Conservation (phyloP, 495 filamentous ascomycete species). For the Immersiella caudata region DNA sequence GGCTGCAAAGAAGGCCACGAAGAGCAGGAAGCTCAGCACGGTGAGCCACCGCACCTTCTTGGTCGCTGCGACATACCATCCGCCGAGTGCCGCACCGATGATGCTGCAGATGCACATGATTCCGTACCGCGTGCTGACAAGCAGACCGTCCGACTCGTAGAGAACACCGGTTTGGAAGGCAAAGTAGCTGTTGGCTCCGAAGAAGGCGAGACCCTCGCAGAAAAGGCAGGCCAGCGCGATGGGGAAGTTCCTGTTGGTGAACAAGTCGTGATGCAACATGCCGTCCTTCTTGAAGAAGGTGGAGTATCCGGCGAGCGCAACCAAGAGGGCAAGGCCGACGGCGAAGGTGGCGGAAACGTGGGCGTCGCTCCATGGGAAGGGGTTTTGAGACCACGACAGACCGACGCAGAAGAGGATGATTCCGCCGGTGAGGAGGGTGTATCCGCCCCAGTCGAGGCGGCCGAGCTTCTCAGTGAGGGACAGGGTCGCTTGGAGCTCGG, state of each 20-base stretch:
- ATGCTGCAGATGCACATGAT: slow-evolving; percentile 34
- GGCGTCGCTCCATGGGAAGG: slow-evolving; percentile 37
- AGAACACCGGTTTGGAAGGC: slow-evolving; percentile 38
- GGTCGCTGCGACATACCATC: slow-evolving; percentile 32
- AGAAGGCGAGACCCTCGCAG: slow-evolving; percentile 40
- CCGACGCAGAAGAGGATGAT: slow-evolving; percentile 40
- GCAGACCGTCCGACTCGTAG: slow-evolving; percentile 34
- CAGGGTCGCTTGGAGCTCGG: slow-evolving; percentile 24
- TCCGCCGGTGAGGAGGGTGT: slow-evolving; percentile 31
- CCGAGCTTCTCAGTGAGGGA: slow-evolving; percentile 33
- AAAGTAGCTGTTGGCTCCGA: slow-evolving; percentile 43
- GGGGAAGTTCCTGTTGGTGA: slow-evolving; percentile 38
- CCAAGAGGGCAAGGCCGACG: slow-evolving; percentile 29
- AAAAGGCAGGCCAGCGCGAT: slow-evolving; percentile 36
- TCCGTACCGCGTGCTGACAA: slow-evolving; percentile 30
- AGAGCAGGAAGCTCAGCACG: slow-evolving; percentile 29
- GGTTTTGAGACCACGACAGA: slow-evolving; percentile 40
- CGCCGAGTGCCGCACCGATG: slow-evolving; percentile 23
- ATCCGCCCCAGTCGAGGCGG: slow-evolving; percentile 42
- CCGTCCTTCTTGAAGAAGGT: slow-evolving; percentile 39
- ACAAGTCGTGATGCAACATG: slow-evolving; percentile 43
- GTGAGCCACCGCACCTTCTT: slow-evolving; percentile 33
- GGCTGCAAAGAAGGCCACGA: slow-evolving; percentile 34
- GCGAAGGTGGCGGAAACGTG: slow-evolving; percentile 38
- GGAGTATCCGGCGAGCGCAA: slow-evolving; percentile 35